Conservation (phyloP, 441 rosid species). For the Pelargonium cotyledonis region DNA sequence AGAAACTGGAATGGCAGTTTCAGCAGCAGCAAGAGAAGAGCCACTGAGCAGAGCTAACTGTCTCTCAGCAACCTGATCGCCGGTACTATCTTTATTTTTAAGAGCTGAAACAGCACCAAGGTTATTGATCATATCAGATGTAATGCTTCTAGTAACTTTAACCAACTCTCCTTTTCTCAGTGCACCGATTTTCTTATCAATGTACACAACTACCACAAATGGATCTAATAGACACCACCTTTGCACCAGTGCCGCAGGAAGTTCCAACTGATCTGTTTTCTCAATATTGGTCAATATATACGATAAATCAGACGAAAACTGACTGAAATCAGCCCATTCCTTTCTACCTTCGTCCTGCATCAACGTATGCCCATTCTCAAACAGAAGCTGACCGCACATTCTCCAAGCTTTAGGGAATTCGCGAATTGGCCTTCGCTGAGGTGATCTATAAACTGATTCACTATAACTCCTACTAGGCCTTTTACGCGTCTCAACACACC, state of each 20-base stretch:
- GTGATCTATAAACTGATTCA: constrained; percentile 57
- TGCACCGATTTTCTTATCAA: constrained; percentile 61
- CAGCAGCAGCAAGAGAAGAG: constrained; percentile 25
- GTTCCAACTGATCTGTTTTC: constrained; percentile 41
- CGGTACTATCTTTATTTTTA: constrained; percentile 19
- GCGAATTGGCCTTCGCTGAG: constrained; percentile 53
- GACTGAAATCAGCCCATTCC: constrained; percentile 65
- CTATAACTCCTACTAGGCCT: constrained; percentile 48
- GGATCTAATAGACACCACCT: constrained; percentile 79
- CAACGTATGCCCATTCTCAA: constrained; percentile 32
- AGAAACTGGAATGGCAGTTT: constrained; percentile 38
- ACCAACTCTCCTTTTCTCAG: constrained; percentile 72
- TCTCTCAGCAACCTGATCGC: constrained; percentile 25
- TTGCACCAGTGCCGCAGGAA: constrained; percentile 39
- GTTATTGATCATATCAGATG: constrained; percentile 26
- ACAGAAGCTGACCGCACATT: constrained; percentile 47
- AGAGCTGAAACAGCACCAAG: constrained; percentile 24
- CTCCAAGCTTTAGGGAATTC: constrained; percentile 82
- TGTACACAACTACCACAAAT: constrained; percentile 64
- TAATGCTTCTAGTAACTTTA: constrained; percentile 45
- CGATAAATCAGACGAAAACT: constrained; percentile 63
- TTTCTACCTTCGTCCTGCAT: constrained; percentile 34
- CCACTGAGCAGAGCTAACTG: constrained; percentile 22
- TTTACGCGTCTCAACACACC: constrained; percentile 54
- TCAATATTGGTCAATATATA: constrained; percentile 43